Evolutionary conservation across 2,329 filamentous ascomycete genomes (phyloP), one percentile per base, ranked within the genome.

Genomic region (Colletotrichum godetiae): DNA sequence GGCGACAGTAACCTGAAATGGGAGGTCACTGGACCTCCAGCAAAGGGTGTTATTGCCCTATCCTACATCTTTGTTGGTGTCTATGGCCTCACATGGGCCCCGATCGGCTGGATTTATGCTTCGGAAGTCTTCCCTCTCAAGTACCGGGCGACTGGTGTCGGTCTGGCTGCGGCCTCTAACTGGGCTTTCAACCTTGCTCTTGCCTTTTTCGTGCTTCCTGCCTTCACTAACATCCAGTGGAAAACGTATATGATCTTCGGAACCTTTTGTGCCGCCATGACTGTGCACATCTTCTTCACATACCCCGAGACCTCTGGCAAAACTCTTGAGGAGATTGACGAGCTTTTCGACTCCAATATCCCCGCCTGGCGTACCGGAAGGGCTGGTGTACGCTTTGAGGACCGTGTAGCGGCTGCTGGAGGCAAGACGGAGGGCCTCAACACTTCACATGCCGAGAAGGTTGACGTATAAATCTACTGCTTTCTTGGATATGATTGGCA

Each of bases 121-220:
- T 78, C 79, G 15, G 79, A 81, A 62, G 80, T 86, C 29, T 85
- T 84, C 77, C 86, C 86, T 35, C 79, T 87, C 24, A 83, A 81
- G 59, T 83, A 87, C 33, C 84, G 88, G 72, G 87, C 86, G 68
- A 90, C 89, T 78, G 88, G 86, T 61, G 87, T 89, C 7, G 86
- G 87, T 22, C 80, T 90, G 3, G 80, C 87, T 0, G 89, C 88
- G 0, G 86, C 88, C 1, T 81, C 82, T 4, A 88, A 87, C 78
- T 88, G 86, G 86, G 81, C 82, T 2, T 87, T 87, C 79, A 88
- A 87, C 77, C 86, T 87, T 68, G 86, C 86, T 2, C 81, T 88
- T 13, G 85, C 84, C 4, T 86, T 84, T 74, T 87, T 88, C 67
- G 84, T 87, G 1, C 86, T 86, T 1, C 82, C 84, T 27, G 64